These are phyloP conservation scores for Arabidopsis suecica DNA, from an alignment of 345 rosid species.

Conservation along the genomic window DNA sequence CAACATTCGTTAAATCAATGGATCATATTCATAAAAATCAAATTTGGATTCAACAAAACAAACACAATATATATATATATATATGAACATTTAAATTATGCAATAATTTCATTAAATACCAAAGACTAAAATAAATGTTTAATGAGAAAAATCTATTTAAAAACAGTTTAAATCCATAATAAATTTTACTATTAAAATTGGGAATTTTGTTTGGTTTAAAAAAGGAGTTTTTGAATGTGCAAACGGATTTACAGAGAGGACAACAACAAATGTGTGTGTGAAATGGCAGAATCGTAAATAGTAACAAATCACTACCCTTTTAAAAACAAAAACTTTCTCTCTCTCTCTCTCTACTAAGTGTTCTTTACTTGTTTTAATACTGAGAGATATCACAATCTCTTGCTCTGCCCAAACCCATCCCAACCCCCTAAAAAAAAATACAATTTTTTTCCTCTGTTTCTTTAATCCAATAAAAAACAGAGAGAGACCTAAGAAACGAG, in stretches of 20 bases:
- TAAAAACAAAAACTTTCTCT: not conserved
- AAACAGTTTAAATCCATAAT: not conserved
- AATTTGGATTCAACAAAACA: not conserved
- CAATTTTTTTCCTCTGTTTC: constrained; percentile 42
- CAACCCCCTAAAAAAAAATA: constrained; percentile 38
- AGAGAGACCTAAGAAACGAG: constrained; percentile 42
- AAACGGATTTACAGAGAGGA: constrained; percentile 33
- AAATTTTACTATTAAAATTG: not conserved
- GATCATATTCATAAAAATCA: not conserved
- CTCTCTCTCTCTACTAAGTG: not conserved
- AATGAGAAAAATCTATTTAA: not conserved
- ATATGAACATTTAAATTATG: not conserved
- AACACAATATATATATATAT: not conserved
- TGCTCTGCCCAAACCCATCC: constrained; percentile 49
- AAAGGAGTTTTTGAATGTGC: constrained; percentile 40
- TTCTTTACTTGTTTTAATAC: constrained; percentile 22
- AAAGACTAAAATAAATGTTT: not conserved
- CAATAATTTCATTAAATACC: not conserved
- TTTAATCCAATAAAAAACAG: constrained; percentile 41
- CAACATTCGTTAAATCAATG: constrained; percentile 32
- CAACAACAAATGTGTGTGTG: constrained; percentile 36
- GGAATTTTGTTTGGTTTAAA: not conserved
- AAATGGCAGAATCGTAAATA: constrained; percentile 39
- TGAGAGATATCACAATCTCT: constrained; percentile 41
- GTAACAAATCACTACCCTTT: constrained; percentile 23